These are phyloP conservation scores for Cyberlindnera galapagoensis DNA, from an alignment of 805 yeast genomes.

Conservation along the genomic window DNA sequence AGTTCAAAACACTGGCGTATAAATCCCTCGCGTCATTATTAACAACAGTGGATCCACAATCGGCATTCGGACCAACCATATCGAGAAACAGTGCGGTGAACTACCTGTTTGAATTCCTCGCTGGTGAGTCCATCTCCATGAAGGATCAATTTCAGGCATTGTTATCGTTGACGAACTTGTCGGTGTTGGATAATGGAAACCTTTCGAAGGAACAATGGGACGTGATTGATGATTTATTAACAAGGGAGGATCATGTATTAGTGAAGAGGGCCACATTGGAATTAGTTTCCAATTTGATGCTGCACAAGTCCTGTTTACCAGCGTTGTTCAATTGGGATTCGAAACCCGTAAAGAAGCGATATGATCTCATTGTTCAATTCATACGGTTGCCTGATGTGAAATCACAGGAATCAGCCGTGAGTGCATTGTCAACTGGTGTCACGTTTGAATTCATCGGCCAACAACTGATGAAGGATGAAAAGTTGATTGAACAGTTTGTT, in stretches of 20 bases:
- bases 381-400: constrained; percentile 31
- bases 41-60: constrained; percentile 38
- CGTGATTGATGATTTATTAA: constrained; percentile 36
- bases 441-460: constrained; percentile 30
- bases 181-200: constrained; percentile 39
- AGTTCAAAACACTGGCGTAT: constrained; percentile 25
- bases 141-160: constrained; percentile 46
- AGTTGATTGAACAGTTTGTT: constrained; percentile 22
- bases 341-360: constrained; percentile 32
- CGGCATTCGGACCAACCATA: constrained; percentile 27
- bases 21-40: constrained; percentile 38
- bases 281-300: constrained; percentile 54
- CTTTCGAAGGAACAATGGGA: constrained; percentile 33
- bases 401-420: constrained; percentile 37
- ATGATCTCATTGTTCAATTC: constrained; percentile 34
- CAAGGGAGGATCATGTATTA: constrained; percentile 35
- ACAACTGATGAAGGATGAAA: constrained; percentile 22
- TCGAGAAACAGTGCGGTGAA: constrained; percentile 20
- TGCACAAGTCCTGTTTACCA: constrained; percentile 33
- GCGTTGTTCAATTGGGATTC: constrained; percentile 52
- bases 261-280: constrained; percentile 60
- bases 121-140: constrained; percentile 18
- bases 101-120: constrained; percentile 34
- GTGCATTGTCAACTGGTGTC: constrained; percentile 29
- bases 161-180: constrained; percentile 57